phyloP scores from a whole-genome alignment of 495 filamentous ascomycete genomes.

The Penicillium robsamsonii region DNA sequence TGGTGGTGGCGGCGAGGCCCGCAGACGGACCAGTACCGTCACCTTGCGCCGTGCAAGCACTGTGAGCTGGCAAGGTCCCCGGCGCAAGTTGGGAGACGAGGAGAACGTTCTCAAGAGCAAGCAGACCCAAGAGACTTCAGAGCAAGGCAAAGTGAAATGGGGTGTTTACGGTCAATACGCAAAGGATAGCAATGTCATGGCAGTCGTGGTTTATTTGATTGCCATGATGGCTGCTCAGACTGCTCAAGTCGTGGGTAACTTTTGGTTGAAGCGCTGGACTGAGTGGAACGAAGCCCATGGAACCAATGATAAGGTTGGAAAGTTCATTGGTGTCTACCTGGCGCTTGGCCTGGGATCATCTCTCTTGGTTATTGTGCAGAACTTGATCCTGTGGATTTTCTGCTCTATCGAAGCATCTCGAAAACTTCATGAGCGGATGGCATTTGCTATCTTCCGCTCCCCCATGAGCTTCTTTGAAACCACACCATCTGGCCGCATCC shows the following conservation, averaged over 20 bases:
- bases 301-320: conserved; percentile 71
- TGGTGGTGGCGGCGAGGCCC: conserved; percentile 23
- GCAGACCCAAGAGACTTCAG: conserved; percentile 79
- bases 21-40: conserved; percentile 62
- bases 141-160: conserved; percentile 98
- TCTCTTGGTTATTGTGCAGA: conserved; percentile 82
- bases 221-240: conserved; percentile 77
- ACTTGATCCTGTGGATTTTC: conserved; percentile 96
- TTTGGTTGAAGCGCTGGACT: conserved; percentile 94
- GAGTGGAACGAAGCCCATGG: conserved; percentile 68
- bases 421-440: conserved; percentile 98
- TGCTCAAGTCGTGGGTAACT: conserved; percentile 73
- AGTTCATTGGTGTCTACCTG: conserved; percentile 93
- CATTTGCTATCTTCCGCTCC: conserved; percentile 93
- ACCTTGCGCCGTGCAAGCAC: conserved; percentile 88
- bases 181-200: conserved; percentile 84
- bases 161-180: conserved; percentile 85
- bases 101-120: conserved; percentile 75
- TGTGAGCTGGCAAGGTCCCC: conserved; percentile 81
- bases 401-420: conserved; percentile 97
- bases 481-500: conserved; percentile 92
- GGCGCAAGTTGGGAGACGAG: conserved; percentile 80
- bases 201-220: conserved; percentile 77
- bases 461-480: conserved; percentile 99
- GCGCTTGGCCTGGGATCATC: conserved; percentile 90